Evolutionary conservation across 495 filamentous ascomycete species (phyloP).

Genomic region (Penicillium cosmopolitanum): DNA sequence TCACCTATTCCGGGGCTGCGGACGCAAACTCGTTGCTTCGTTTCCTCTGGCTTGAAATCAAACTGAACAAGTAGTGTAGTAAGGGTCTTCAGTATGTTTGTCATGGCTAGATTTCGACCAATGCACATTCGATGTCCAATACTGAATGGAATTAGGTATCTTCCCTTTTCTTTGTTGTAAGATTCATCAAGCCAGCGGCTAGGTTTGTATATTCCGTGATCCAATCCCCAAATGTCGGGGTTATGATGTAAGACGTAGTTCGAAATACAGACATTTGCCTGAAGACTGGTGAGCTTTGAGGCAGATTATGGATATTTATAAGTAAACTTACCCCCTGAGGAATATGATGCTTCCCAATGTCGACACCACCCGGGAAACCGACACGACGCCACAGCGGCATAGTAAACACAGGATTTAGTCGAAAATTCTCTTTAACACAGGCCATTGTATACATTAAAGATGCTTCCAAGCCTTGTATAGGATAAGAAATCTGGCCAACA

Average conservation of each 20-base stretch:
- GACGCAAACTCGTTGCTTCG: background rate
- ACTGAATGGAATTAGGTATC: conserved; percentile 1
- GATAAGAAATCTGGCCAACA: background rate
- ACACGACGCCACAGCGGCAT: background rate
- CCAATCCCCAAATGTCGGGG: background rate
- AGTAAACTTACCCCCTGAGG: background rate
- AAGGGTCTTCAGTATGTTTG: conserved; percentile 2
- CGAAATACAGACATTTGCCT: background rate
- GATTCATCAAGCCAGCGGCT: background rate
- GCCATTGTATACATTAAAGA: background rate
- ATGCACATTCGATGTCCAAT: background rate
- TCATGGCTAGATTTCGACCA: background rate
- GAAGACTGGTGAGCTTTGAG: background rate
- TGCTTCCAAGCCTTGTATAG: background rate
- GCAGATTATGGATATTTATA: background rate
- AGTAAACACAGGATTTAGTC: background rate
- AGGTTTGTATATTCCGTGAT: background rate
- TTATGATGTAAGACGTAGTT: background rate
- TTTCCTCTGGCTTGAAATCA: background rate
- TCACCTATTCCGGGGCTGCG: background rate
- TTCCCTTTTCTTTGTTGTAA: background rate
- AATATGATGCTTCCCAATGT: background rate
- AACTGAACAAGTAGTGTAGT: background rate
- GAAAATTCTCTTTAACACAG: background rate
- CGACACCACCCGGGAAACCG: background rate